Conservation (phyloP, 1,284 basidiomycete species). For the Exsudoporus floridanus region DNA sequence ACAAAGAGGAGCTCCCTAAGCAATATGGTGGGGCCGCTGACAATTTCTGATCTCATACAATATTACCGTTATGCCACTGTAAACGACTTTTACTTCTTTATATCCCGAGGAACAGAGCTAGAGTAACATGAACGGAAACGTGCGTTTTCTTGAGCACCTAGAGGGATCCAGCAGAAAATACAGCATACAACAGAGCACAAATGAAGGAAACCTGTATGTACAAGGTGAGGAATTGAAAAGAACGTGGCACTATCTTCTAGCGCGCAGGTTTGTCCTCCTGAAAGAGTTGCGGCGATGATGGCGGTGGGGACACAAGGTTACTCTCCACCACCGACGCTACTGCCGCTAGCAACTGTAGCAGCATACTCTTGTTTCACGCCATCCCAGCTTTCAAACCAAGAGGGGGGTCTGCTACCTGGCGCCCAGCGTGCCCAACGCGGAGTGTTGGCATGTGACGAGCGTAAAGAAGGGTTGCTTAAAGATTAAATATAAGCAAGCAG, state of each 20-base stretch:
- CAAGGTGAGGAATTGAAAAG: background rate
- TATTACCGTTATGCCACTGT: background rate
- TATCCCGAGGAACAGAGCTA: background rate
- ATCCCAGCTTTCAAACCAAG: constrained; percentile 36
- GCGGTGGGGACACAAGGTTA: constrained; percentile 4
- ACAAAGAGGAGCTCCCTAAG: constrained; percentile 56
- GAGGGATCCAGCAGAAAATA: background rate
- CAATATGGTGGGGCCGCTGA: constrained; percentile 64
- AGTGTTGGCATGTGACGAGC: constrained; percentile 8
- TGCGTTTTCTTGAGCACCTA: background rate
- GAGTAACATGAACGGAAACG: background rate
- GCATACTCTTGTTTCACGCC: constrained; percentile 34
- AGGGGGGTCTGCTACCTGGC: constrained; percentile 33
- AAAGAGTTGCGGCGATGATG: background rate
- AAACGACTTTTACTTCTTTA: background rate
- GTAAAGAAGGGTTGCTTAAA: constrained; percentile 29
- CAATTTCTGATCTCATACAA: constrained; percentile 13
- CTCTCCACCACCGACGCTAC: constrained; percentile 29
- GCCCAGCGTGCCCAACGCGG: constrained; percentile 31
- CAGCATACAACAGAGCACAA: background rate
- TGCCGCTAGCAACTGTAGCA: constrained; percentile 31
- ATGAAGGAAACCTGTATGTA: background rate
- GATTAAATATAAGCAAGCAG: background rate
- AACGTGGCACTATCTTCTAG: background rate
- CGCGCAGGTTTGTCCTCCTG: background rate